These are phyloP conservation scores for Aspergillus intermedius DNA, from an alignment of 2,329 filamentous ascomycete genomes.

Conservation along the genomic window DNA sequence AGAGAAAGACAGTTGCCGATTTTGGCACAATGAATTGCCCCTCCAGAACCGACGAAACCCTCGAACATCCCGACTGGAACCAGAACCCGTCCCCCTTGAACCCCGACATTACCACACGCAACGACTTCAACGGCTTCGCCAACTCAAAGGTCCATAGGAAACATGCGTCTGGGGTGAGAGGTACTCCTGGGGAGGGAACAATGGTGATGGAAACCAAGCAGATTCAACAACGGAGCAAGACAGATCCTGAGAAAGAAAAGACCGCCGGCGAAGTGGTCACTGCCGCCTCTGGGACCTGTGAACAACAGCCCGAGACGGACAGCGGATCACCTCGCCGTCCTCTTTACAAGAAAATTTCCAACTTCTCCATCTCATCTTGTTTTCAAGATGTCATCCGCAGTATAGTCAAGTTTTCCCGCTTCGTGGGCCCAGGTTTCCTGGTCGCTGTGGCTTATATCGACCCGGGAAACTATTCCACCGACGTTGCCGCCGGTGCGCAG, in stretches of 20 bases:
- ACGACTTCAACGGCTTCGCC: constrained; percentile 56
- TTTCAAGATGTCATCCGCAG: constrained; percentile 12
- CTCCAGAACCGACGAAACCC: constrained; percentile 53
- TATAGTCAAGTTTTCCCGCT: constrained; percentile 36
- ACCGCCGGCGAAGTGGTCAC: constrained; percentile 23
- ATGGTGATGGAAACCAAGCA: constrained; percentile 15
- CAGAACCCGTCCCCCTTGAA: constrained; percentile 55
- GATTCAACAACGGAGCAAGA: constrained; percentile 15
- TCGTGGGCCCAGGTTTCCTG: constrained; percentile 44
- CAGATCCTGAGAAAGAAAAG: constrained; percentile 16
- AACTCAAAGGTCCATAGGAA: constrained; percentile 50
- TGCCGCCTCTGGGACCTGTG: constrained; percentile 18
- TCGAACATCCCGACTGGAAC: constrained; percentile 51
- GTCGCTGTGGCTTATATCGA: constrained; percentile 46
- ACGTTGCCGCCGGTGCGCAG: constrained; percentile 42
- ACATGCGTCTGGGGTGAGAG: constrained; percentile 21
- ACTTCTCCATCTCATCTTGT: background rate
- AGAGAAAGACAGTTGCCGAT: background rate
- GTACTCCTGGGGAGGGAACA: constrained; percentile 16
- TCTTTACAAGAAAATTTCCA: constrained; percentile 3
- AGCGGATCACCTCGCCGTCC: constrained; percentile 27
- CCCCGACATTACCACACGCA: constrained; percentile 55
- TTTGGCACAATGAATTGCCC: constrained; percentile 55
- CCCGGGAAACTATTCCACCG: constrained; percentile 46
- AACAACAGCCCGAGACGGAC: constrained; percentile 22